Evolutionary conservation across 495 filamentous ascomycete species (phyloP).

Genomic region (Penicillium goetzii): DNA sequence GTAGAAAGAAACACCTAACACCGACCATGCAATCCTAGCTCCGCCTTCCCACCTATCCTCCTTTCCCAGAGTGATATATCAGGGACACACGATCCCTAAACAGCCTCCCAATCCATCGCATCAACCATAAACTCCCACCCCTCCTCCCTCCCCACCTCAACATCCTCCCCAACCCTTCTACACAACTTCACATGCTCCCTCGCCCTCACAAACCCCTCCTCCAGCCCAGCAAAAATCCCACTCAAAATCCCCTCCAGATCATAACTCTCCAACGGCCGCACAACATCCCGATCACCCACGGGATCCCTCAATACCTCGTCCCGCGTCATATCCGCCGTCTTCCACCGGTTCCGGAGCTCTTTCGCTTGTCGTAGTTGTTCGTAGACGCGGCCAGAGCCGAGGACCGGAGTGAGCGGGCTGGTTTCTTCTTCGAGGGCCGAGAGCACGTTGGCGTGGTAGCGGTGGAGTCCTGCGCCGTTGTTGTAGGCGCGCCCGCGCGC

Average conservation of each 20-base stretch:
- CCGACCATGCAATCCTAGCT: slow-evolving; percentile 14
- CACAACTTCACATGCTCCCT: slow-evolving; percentile 33
- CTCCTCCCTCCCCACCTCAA: slow-evolving; percentile 28
- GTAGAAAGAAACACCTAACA: background rate
- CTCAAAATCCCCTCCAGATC: slow-evolving; percentile 58
- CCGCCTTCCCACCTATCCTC: background rate
- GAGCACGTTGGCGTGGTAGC: slow-evolving; percentile 68
- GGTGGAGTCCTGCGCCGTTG: slow-evolving; percentile 36
- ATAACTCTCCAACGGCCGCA: slow-evolving; percentile 52
- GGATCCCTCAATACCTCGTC: slow-evolving; percentile 39
- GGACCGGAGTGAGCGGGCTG: slow-evolving; percentile 54
- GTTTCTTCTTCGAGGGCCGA: slow-evolving; percentile 51
- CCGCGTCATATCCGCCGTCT: slow-evolving; percentile 53
- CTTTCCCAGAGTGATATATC: background rate
- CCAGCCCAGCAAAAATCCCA: slow-evolving; percentile 44
- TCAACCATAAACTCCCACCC: slow-evolving; percentile 66
- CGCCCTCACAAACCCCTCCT: slow-evolving; percentile 38
- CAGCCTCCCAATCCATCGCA: slow-evolving; percentile 68
- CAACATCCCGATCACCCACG: slow-evolving; percentile 14
- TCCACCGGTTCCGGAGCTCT: slow-evolving; percentile 69
- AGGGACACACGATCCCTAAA: slow-evolving; percentile 24
- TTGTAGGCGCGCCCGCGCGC: background rate
- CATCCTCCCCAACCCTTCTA: slow-evolving; percentile 17
- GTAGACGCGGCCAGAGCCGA: slow-evolving; percentile 53
- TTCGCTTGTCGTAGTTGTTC: slow-evolving; percentile 60